Percentiles rank a stretch among this genome's conserved stretches.
Evolutionary conservation across 495 filamentous ascomycete species (phyloP).

Genomic region (Poronia punctata): DNA sequence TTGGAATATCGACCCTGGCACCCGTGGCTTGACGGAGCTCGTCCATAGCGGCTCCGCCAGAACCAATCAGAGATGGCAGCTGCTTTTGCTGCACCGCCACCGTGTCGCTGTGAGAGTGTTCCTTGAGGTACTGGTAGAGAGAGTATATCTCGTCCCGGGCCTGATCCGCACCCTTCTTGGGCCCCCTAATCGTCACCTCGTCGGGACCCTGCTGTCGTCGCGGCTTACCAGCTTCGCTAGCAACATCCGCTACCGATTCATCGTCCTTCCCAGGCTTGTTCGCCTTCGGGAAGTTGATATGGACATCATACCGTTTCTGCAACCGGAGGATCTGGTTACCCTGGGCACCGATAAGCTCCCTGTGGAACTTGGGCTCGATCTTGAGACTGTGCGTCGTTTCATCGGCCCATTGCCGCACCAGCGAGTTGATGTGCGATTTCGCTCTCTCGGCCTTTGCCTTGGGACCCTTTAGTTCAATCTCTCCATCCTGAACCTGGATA

Average conservation of each 20-base stretch:
- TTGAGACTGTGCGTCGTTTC: constrained; percentile 81
- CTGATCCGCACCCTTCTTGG: constrained; percentile 82
- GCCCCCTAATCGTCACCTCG: constrained; percentile 86
- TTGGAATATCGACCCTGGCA: constrained; percentile 84
- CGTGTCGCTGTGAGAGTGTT: constrained; percentile 69
- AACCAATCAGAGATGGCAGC: constrained; percentile 81
- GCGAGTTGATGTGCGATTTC: constrained; percentile 63
- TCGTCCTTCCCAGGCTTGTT: constrained; percentile 56
- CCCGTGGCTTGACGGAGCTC: constrained; percentile 74
- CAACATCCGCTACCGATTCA: constrained; percentile 57
- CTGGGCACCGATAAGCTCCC: constrained; percentile 81
- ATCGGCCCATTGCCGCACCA: constrained; percentile 76
- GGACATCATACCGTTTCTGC: constrained; percentile 82
- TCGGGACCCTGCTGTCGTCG: constrained; percentile 73
- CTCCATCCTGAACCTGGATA: constrained; percentile 76
- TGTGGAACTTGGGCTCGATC: constrained; percentile 78
- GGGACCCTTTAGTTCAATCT: constrained; percentile 54
- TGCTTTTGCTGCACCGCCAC: constrained; percentile 84
- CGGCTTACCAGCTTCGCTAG: constrained; percentile 63
- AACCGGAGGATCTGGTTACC: constrained; percentile 89
- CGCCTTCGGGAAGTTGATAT: constrained; percentile 86
- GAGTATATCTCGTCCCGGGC: constrained; percentile 84
- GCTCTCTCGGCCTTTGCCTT: constrained; percentile 70
- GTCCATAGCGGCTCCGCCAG: constrained; percentile 84
- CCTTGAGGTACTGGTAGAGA: constrained; percentile 76